Percentiles rank a stretch among this genome's conserved stretches.
Conservation (phyloP, 2,329 filamentous ascomycete species). For the Ceratocystiopsis brevicomis region DNA sequence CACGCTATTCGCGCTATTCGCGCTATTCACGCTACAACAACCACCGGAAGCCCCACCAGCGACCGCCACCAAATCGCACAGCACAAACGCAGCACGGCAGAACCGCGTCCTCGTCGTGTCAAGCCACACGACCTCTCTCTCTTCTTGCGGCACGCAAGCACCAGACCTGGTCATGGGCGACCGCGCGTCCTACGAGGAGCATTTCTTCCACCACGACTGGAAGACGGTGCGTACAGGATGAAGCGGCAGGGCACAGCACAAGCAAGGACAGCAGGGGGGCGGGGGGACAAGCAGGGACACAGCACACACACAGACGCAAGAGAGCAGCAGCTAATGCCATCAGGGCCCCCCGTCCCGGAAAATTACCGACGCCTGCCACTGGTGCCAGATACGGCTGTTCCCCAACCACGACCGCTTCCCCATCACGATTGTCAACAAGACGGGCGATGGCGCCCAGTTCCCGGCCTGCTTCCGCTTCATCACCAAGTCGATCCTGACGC, state of each 20-base stretch:
- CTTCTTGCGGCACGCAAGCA: too few species aligned
- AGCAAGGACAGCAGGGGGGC: background rate
- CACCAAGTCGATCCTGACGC: conserved; percentile 35
- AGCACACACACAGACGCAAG: background rate
- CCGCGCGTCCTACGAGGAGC: conserved; percentile 3
- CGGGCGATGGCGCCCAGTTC: conserved; percentile 31
- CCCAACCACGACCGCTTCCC: conserved; percentile 27
- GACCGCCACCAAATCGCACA: too few species aligned
- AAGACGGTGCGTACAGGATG: conserved; percentile 2
- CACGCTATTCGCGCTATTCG: too few species aligned
- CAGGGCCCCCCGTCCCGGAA: conserved; percentile 4
- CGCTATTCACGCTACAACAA: too few species aligned
- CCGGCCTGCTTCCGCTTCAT: conserved; percentile 53
- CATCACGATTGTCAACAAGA: conserved; percentile 45
- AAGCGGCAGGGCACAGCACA: background rate
- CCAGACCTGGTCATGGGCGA: conserved; percentile 2
- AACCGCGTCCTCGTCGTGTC: too few species aligned
- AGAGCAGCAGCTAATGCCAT: background rate
- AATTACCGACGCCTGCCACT: conserved; percentile 30
- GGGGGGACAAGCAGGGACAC: too few species aligned
- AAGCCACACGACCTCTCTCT: too few species aligned
- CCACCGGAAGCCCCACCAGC: too few species aligned
- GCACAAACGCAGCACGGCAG: too few species aligned
- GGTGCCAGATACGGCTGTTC: conserved; percentile 40
- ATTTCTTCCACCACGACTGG: conserved; percentile 10